Conservation (phyloP, 2,329 filamentous ascomycete genomes). For the Xylariaceae sp. region DNA sequence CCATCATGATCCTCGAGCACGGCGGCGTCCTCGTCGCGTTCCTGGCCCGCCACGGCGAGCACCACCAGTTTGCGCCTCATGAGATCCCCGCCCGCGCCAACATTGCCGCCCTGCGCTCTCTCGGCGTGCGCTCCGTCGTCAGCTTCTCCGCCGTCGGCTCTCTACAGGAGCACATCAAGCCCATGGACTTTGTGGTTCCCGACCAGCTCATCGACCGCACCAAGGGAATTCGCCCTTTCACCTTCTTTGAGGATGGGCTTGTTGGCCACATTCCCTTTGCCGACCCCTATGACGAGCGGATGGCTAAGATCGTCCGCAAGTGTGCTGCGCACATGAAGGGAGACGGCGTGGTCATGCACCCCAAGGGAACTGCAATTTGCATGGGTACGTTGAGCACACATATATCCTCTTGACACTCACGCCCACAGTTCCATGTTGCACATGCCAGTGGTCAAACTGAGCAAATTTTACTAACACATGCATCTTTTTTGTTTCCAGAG, state of each 20-base stretch:
- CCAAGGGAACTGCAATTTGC: conserved; percentile 78
- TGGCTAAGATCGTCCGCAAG: conserved; percentile 69
- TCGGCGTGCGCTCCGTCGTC: conserved; percentile 87
- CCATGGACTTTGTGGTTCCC: conserved; percentile 92
- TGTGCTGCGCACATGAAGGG: conserved; percentile 74
- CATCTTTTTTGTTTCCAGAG: conserved; percentile 48
- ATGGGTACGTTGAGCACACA: conserved; percentile 59
- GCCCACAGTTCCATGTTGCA: background rate
- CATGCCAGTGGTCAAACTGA: background rate
- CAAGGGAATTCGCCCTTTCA: conserved; percentile 89
- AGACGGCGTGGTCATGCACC: conserved; percentile 78
- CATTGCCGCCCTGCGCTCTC: conserved; percentile 87
- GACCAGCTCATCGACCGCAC: conserved; percentile 97
- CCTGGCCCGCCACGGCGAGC: conserved; percentile 80
- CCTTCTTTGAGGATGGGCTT: conserved; percentile 88
- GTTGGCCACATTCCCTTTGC: conserved; percentile 94
- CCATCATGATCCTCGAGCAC: conserved; percentile 85
- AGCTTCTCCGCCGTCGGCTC: conserved; percentile 94
- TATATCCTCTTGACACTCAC: background rate
- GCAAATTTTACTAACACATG: background rate
- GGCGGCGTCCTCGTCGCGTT: conserved; percentile 79
- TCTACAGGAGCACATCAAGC: conserved; percentile 85
- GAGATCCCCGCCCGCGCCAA: conserved; percentile 95
- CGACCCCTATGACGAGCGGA: conserved; percentile 80
- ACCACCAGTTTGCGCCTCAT: conserved; percentile 88